Base-by-base conservation (phyloP, 1,284 basidiomycete species). In the Irpex sp. region DNA sequence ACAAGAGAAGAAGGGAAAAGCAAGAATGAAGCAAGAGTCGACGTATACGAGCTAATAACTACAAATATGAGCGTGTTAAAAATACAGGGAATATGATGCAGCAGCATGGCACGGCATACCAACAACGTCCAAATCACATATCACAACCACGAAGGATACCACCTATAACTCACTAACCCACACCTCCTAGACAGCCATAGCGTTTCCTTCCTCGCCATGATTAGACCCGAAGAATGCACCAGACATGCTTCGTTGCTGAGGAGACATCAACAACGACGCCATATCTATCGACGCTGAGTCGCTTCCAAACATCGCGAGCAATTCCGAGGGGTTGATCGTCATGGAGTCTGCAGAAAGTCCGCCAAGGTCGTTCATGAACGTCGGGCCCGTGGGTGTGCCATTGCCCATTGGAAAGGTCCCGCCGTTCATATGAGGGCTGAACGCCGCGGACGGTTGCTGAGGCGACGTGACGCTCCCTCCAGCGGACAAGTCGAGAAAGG, bases 401-500 rank as follows among this genome's bases (percentile, higher is more conserved):
- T 44, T 36, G 47, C 59, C 54, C 51, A 62, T 47, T 11, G 62
- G 11, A 66, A 68, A 57, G 2, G 34, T 37, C 13, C 38, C 38
- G 54, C 59, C 34, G 54, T 55, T 60, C 9, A 62, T 19, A 36
- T 62, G 60, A 52, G 62, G 57, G 67, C 66, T 58, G 72, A 69
- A 66, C 57, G 68, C 63, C 48, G 65, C 60, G 13, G 72, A 64
- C 3, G 69, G 19, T 15, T 40, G 38, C 15, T 40, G 38, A 40
- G 67, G 71, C 8, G 65, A 58, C 7, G 58, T 59, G n/a, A 66
- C 71, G 4, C 72, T 71, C 57, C 69, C 72, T 51, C 71, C 67
- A 21, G 68, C 69, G 48, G 71, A 40, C 62, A 67, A 82, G 64
- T 73, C 84, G 17, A 77, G 72, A 71, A 86, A 86, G 70, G 88